phyloP scores from a whole-genome alignment of 768 basidiomycete genomes.

The Chalciporus sphaerocephalus region DNA sequence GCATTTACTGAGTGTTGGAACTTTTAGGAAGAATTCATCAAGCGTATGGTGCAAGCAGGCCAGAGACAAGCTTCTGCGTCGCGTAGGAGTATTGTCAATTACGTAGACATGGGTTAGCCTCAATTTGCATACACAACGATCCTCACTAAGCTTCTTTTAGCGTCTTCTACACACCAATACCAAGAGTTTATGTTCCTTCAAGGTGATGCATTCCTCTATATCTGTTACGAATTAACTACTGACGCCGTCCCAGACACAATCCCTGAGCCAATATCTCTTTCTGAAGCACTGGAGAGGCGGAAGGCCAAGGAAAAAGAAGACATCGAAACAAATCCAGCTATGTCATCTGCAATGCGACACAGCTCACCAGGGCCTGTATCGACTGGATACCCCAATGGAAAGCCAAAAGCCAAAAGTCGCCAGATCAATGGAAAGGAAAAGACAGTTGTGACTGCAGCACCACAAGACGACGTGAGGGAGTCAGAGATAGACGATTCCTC shows the following conservation, averaged over 20 bases:
- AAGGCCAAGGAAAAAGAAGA: conserved; percentile 49
- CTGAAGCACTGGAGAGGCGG: conserved; percentile 55
- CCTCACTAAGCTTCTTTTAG: conserved; percentile 33
- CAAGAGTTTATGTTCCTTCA: conserved; percentile 71
- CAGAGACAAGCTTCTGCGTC: conserved; percentile 60
- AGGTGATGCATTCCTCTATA: conserved; percentile 38
- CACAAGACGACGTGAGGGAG: conserved; percentile 22
- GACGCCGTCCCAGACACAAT: conserved; percentile 51
- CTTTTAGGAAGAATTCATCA: conserved; percentile 79
- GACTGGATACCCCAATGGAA: conserved; percentile 27
- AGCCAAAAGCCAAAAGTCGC: conserved; percentile 38
- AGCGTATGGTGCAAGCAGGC: conserved; percentile 66
- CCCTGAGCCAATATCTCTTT: conserved; percentile 54
- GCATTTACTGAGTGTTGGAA: conserved; percentile 3
- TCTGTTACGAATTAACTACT: neutral
- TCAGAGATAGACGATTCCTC: conserved; percentile 14
- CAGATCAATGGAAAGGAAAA: conserved; percentile 34
- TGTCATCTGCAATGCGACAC: conserved; percentile 34
- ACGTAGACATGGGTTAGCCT: conserved; percentile 70
- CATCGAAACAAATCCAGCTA: conserved; percentile 57
- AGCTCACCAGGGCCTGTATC: conserved; percentile 23
- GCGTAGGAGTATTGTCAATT: conserved; percentile 55
- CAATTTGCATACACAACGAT: neutral
- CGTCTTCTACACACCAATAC: conserved; percentile 54
- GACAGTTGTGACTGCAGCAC: conserved; percentile 27